Conservation (phyloP, 2,329 filamentous ascomycete genomes). For the Nemania sp. region DNA sequence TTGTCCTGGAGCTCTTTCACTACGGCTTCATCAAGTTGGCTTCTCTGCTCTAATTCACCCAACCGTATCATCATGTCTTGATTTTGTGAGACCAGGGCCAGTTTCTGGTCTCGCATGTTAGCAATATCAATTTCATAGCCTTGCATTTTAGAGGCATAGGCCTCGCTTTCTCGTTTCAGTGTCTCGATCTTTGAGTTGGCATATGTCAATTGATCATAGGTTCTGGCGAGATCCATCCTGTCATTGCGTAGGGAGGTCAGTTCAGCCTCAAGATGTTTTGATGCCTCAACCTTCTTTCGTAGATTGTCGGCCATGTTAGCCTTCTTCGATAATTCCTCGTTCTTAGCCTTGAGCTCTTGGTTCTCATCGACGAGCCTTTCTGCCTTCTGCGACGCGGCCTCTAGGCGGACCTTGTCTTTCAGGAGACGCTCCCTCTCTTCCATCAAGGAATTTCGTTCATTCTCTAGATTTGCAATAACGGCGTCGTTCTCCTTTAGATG, state of each 20-base stretch:
- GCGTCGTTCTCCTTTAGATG: constrained; percentile 69
- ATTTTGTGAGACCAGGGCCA: constrained; percentile 49
- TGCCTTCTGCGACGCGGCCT: constrained; percentile 53
- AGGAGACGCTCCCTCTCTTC: constrained; percentile 47
- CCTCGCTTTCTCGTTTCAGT: constrained; percentile 40
- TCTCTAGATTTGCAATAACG: constrained; percentile 71
- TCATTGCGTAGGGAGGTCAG: constrained; percentile 59
- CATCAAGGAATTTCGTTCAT: constrained; percentile 60
- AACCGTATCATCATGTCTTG: constrained; percentile 46
- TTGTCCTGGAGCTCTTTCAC: constrained; percentile 65
- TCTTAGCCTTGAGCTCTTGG: constrained; percentile 61
- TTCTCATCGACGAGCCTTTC: constrained; percentile 62
- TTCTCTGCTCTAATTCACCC: constrained; percentile 38
- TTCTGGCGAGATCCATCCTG: constrained; percentile 55
- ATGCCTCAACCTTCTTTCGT: constrained; percentile 63
- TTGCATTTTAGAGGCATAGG: constrained; percentile 41
- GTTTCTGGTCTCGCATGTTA: constrained; percentile 49
- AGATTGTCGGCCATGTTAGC: constrained; percentile 66
- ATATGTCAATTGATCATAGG: constrained; percentile 40
- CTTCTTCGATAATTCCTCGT: constrained; percentile 62
- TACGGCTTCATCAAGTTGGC: constrained; percentile 51
- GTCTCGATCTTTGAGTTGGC: constrained; percentile 42
- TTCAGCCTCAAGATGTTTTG: constrained; percentile 59
- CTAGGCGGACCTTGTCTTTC: constrained; percentile 41
- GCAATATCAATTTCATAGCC: constrained; percentile 44